Evolutionary conservation across 164 flowering plant species (phyloP).

Genomic region (Nelumbo lutea): DNA sequence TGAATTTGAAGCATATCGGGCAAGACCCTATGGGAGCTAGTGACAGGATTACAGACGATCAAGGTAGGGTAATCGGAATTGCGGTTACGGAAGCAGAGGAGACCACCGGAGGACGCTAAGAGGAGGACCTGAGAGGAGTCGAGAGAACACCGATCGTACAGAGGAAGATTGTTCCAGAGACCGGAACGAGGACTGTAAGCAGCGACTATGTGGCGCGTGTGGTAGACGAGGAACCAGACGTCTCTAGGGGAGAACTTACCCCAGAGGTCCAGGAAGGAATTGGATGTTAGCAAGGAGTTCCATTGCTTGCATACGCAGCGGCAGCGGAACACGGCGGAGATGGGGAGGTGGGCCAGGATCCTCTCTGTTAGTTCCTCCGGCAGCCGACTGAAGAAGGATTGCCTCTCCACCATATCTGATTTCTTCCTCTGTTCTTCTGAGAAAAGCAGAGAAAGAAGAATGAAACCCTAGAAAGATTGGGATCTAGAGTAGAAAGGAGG

Average conservation of each 20-base stretch:
- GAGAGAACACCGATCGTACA: constrained; percentile 19
- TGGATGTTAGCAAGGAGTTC: constrained; percentile 14
- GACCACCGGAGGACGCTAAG: constrained; percentile 24
- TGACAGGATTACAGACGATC: constrained; percentile 26
- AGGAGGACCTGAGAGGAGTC: constrained; percentile 21
- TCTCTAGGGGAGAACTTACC: constrained; percentile 6
- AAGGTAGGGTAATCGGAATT: constrained; percentile 21
- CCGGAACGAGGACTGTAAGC: constrained; percentile 16
- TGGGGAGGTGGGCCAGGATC: constrained; percentile 21
- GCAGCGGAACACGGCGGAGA: constrained; percentile 19
- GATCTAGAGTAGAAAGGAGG: background rate
- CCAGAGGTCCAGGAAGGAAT: constrained; percentile 16
- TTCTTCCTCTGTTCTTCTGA: background rate
- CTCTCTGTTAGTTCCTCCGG: constrained; percentile 25
- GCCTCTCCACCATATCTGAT: background rate
- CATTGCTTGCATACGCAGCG: constrained; percentile 21
- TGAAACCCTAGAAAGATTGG: background rate
- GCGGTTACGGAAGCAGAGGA: constrained; percentile 24
- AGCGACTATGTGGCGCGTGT: constrained; percentile 14
- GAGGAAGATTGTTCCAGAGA: constrained; percentile 24
- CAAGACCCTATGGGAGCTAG: constrained; percentile 19
- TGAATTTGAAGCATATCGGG: constrained; percentile 20
- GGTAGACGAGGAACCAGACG: constrained; percentile 24
- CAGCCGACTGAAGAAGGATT: background rate
- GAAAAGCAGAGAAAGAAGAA: background rate